phyloP scores from a whole-genome alignment of 2,329 filamentous ascomycete genomes.

The Xylaria sp. region DNA sequence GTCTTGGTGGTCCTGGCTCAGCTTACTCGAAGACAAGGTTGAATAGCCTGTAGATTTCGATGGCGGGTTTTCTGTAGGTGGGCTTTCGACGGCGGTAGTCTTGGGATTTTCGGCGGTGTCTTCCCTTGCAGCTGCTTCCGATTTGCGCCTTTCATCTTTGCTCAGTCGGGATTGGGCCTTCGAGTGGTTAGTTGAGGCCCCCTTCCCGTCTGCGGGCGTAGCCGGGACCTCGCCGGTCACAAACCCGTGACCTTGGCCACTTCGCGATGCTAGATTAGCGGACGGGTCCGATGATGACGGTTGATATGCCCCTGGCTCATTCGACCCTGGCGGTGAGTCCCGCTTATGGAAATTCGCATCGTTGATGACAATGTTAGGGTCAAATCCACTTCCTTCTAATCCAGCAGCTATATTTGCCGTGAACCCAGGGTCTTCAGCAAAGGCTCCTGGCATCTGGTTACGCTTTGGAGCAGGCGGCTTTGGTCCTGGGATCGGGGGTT shows the following conservation, averaged over 20 bases:
- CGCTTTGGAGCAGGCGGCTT: slow-evolving; percentile 54
- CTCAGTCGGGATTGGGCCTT: slow-evolving; percentile 31
- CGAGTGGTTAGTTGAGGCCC: slow-evolving; percentile 27
- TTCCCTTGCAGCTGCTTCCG: slow-evolving; percentile 42
- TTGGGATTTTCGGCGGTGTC: slow-evolving; percentile 30
- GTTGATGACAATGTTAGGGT: slow-evolving; percentile 70
- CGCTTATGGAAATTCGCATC: slow-evolving; percentile 65
- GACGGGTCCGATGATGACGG: slow-evolving; percentile 54
- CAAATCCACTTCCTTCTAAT: slow-evolving; percentile 69
- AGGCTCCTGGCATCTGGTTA: slow-evolving; percentile 64
- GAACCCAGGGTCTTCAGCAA: slow-evolving; percentile 69
- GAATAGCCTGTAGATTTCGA: slow-evolving; percentile 37
- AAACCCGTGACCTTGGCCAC: slow-evolving; percentile 44
- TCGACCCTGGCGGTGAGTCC: slow-evolving; percentile 64
- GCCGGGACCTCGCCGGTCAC: slow-evolving; percentile 51
- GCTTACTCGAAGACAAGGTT: slow-evolving; percentile 29
- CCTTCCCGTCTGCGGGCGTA: slow-evolving; percentile 43
- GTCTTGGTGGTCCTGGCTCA: no score
- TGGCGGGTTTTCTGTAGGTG: slow-evolving; percentile 15
- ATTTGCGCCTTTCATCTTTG: slow-evolving; percentile 42
- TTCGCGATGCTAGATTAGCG: slow-evolving; percentile 40
- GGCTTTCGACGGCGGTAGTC: slow-evolving; percentile 23
- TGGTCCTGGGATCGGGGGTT: slow-evolving; percentile 58
- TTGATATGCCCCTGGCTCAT: slow-evolving; percentile 52
- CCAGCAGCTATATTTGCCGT: slow-evolving; percentile 71